Percentiles rank a stretch among this genome's conserved stretches.
These are phyloP conservation scores for Prosopis cineraria DNA, from an alignment of 306 rosid species.

Conservation along the genomic window DNA sequence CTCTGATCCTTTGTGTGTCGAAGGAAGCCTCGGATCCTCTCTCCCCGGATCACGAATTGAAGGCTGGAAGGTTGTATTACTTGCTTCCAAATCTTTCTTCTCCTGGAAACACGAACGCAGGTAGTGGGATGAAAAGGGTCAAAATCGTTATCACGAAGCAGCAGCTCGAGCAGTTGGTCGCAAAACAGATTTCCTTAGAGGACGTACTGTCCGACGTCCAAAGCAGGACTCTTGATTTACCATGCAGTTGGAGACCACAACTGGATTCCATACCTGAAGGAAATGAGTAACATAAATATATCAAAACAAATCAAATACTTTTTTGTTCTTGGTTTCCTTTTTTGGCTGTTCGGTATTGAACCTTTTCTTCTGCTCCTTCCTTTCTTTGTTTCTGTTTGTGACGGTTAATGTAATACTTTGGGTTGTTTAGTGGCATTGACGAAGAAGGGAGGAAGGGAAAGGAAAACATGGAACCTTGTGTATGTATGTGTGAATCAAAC, in stretches of 20 bases:
- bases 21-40: slow-evolving; percentile 45
- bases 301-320: background rate
- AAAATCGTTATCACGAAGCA: slow-evolving; percentile 69
- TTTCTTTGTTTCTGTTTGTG: slow-evolving; percentile 14
- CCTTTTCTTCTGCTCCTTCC: slow-evolving; percentile 27
- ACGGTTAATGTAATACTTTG: background rate
- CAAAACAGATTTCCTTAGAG: slow-evolving; percentile 53
- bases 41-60: slow-evolving; percentile 50
- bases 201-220: slow-evolving; percentile 46
- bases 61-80: slow-evolving; percentile 56
- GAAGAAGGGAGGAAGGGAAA: slow-evolving; percentile 18
- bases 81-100: slow-evolving; percentile 43
- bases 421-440: slow-evolving; percentile 1
- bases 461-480: background rate
- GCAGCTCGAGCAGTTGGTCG: slow-evolving; percentile 62
- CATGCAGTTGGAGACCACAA: slow-evolving; percentile 47
- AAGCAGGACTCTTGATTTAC: slow-evolving; percentile 16
- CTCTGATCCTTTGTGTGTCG: slow-evolving; percentile 41
- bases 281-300: slow-evolving; percentile 28
- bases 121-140: slow-evolving; percentile 49
- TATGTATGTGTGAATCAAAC: too few relatives aligned
- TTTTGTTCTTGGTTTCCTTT: background rate
- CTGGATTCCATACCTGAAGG: slow-evolving; percentile 73
- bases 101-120: background rate
- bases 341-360: background rate